phyloP scores from a whole-genome alignment of 2,329 filamentous ascomycete species.

The Lecanicillium sp. region DNA sequence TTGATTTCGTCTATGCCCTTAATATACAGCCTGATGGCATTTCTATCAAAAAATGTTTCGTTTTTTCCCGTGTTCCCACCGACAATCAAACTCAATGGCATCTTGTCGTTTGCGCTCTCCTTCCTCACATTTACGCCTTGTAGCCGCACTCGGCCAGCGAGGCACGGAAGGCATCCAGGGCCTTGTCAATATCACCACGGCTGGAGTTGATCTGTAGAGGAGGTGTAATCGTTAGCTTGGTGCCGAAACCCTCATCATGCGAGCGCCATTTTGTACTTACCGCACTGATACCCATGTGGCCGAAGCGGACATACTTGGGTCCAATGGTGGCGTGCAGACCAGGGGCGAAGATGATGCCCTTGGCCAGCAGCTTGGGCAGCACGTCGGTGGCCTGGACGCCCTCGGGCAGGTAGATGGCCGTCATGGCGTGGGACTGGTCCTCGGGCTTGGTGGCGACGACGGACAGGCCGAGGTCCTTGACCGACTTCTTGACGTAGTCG shows the following conservation, averaged over 20 bases:
- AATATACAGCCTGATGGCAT: conserved; percentile 4
- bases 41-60: background rate
- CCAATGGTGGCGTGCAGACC: conserved; percentile 95
- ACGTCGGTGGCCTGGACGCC: conserved; percentile 73
- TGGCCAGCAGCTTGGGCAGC: conserved; percentile 75
- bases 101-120: conserved; percentile 22
- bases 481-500: conserved; percentile 76
- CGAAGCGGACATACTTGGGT: conserved; percentile 87
- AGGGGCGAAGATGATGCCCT: conserved; percentile 88
- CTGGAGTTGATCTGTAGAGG: conserved; percentile 58
- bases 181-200: conserved; percentile 75
- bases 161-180: conserved; percentile 68
- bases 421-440: conserved; percentile 96
- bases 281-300: conserved; percentile 94
- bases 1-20: conserved; percentile 2
- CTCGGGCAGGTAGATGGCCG: conserved; percentile 90
- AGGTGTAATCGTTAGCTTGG: conserved; percentile 14
- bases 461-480: conserved; percentile 74
- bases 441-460: conserved; percentile 79
- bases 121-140: conserved; percentile 9
- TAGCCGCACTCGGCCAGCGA: conserved; percentile 68
- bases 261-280: conserved; percentile 35
- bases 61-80: background rate
- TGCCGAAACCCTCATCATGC: background rate
- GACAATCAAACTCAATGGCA: conserved; percentile 18